phyloP scores from a whole-genome alignment of 805 yeast species.

The Cyberlindnera lachancei region DNA sequence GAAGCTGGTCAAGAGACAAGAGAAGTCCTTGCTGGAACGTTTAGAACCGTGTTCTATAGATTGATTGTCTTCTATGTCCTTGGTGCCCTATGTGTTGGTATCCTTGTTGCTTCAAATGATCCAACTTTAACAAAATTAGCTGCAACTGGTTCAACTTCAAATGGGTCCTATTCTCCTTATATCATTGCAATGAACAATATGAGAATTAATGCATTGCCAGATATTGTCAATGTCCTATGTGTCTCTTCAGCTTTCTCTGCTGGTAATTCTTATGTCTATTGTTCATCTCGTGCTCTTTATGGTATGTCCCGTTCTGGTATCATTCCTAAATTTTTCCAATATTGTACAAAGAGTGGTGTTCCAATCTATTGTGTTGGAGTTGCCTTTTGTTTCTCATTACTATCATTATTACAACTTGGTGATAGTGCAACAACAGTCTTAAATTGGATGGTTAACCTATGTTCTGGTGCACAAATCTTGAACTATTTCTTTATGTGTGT shows the following conservation, averaged over 20 bases:
- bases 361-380: constrained; percentile 62
- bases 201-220: constrained; percentile 41
- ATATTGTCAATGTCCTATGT: constrained; percentile 43
- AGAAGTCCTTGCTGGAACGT: constrained; percentile 62
- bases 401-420: constrained; percentile 61
- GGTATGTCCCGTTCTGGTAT: constrained; percentile 46
- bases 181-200: constrained; percentile 47
- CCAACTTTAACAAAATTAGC: constrained; percentile 41
- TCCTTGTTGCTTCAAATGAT: constrained; percentile 55
- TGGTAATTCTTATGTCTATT: constrained; percentile 48
- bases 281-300: constrained; percentile 50
- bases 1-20: constrained; percentile 72
- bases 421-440: constrained; percentile 54
- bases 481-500: constrained; percentile 51
- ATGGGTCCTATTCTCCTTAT: constrained; percentile 50
- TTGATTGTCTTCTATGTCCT: constrained; percentile 51
- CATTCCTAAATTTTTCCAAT: constrained; percentile 48
- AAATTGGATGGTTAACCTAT: constrained; percentile 63
- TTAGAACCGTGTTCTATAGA: constrained; percentile 62
- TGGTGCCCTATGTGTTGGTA: constrained; percentile 60
- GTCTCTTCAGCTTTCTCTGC: constrained; percentile 49
- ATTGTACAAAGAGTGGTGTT: constrained; percentile 52
- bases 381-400: constrained; percentile 48
- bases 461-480: constrained; percentile 59
- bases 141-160: constrained; percentile 54